Percentiles rank a stretch among this genome's conserved stretches.
These are phyloP conservation scores for Termitomyces sp. DNA, from an alignment of 768 basidiomycete species.

Conservation along the genomic window DNA sequence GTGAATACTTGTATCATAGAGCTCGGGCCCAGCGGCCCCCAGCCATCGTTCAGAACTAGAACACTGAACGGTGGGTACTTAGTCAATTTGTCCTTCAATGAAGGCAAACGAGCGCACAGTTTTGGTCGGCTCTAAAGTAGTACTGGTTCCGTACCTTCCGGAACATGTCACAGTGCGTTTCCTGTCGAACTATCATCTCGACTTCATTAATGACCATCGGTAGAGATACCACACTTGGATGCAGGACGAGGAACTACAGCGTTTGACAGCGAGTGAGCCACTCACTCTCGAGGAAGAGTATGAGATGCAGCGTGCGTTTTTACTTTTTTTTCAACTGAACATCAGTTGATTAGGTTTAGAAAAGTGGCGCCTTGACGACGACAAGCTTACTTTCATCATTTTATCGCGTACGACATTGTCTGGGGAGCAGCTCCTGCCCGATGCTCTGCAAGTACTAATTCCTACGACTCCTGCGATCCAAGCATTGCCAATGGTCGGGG, in stretches of 20 bases:
- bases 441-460: slow-evolving; percentile 16
- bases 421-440: slow-evolving; percentile 11
- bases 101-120: slow-evolving; percentile 63
- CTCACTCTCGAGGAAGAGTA: slow-evolving; percentile 79
- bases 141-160: slow-evolving; percentile 79
- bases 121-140: slow-evolving; percentile 62
- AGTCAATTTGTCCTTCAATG: slow-evolving; percentile 56
- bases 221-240: slow-evolving; percentile 94
- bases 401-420: slow-evolving; percentile 43
- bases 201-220: not conserved
- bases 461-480: slow-evolving; percentile 34
- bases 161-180: slow-evolving; percentile 47
- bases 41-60: too few relatives aligned
- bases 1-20: too few relatives aligned
- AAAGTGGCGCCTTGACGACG: slow-evolving; percentile 84
- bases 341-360: slow-evolving; percentile 35
- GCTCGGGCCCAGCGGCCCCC: too few relatives aligned
- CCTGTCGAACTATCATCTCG: not conserved
- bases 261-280: slow-evolving; percentile 83
- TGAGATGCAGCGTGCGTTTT: slow-evolving; percentile 76
- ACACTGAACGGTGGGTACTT: too few relatives aligned
- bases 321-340: not conserved
- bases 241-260: slow-evolving; percentile 67
- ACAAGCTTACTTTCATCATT: slow-evolving; percentile 92
- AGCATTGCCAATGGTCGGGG: slow-evolving; percentile 76